Evolutionary conservation across 2,329 filamentous ascomycete genomes (phyloP).

Genomic region (Penicillium sp.): DNA sequence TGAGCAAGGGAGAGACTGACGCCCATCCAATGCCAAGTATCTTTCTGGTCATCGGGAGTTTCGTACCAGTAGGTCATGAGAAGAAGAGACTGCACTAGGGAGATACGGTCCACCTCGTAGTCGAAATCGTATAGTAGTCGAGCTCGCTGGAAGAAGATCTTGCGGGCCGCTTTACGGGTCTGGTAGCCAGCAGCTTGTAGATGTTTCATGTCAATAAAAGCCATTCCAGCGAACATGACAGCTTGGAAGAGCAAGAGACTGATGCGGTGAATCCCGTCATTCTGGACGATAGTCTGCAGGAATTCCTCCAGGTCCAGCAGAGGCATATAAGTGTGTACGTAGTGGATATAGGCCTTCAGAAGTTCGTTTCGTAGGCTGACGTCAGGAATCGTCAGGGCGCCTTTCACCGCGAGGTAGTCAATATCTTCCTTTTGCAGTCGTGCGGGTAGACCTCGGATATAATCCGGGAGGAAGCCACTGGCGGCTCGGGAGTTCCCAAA

Average conservation of each 20-base stretch:
- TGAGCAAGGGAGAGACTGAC: constrained; percentile 89
- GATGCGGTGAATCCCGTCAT: constrained; percentile 67
- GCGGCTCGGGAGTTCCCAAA: constrained; percentile 51
- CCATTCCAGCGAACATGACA: constrained; percentile 88
- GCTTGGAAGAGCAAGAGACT: constrained; percentile 89
- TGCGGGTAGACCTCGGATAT: constrained; percentile 74
- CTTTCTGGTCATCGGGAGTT: constrained; percentile 93
- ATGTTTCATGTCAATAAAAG: constrained; percentile 78
- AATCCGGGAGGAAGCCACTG: constrained; percentile 57
- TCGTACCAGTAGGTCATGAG: constrained; percentile 98
- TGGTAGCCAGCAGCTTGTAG: constrained; percentile 74
- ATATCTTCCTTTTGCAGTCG: constrained; percentile 79
- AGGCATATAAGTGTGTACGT: constrained; percentile 92
- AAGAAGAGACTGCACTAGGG: constrained; percentile 81
- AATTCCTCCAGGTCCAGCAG: constrained; percentile 67
- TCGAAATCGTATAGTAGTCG: constrained; percentile 93
- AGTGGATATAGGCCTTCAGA: constrained; percentile 78
- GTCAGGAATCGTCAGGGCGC: constrained; percentile 73
- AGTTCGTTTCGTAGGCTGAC: constrained; percentile 72
- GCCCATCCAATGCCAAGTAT: constrained; percentile 99
- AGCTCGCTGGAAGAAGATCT: constrained; percentile 83
- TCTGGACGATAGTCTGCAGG: constrained; percentile 56
- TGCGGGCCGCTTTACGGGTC: constrained; percentile 75
- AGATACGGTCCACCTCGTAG: constrained; percentile 84
- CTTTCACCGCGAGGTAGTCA: constrained; percentile 77